These are phyloP conservation scores for Lipomyces sp. DNA, from an alignment of 805 yeast genomes.

Conservation along the genomic window DNA sequence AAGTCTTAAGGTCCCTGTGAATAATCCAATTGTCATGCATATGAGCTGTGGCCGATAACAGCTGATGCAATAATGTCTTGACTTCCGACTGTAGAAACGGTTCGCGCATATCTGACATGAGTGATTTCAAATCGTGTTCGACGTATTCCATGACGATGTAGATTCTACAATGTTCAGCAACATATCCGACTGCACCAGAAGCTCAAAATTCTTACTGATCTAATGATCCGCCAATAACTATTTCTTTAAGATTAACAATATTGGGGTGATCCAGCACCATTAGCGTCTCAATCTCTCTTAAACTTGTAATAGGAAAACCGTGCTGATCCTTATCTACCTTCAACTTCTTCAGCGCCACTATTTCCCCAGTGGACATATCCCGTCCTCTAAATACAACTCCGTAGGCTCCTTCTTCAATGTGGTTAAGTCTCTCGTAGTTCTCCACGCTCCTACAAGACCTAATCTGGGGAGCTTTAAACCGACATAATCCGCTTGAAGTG, in stretches of 20 bases:
- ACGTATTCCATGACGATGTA: conserved; percentile 45
- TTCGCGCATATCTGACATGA: conserved; percentile 39
- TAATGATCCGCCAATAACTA: conserved; percentile 51
- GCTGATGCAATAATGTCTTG: conserved; percentile 42
- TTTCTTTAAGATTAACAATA: conserved; percentile 58
- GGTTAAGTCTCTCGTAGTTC: conserved; percentile 40
- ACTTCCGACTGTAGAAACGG: conserved; percentile 43
- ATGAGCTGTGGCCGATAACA: conserved; percentile 39
- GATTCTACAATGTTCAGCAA: conserved; percentile 29
- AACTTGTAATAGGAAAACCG: conserved; percentile 70
- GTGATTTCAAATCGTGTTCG: conserved; percentile 42
- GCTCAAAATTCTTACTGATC: conserved; percentile 31
- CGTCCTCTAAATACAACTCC: conserved; percentile 66
- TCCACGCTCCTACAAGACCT: conserved; percentile 33
- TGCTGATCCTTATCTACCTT: conserved; percentile 51
- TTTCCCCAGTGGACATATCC: conserved; percentile 49
- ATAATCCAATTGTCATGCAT: conserved; percentile 40
- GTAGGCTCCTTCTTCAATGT: conserved; percentile 49
- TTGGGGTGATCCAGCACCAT: conserved; percentile 56
- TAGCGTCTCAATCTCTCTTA: conserved; percentile 66
- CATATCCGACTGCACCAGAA: not conserved
- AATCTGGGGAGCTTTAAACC: conserved; percentile 15
- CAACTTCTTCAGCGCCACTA: conserved; percentile 66
- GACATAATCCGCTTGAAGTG: conserved; percentile 14
- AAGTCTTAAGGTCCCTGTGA: conserved; percentile 44